Evolutionary conservation across 257 asterid genomes (phyloP).

Genomic region (Solanum pinnatisectum): DNA sequence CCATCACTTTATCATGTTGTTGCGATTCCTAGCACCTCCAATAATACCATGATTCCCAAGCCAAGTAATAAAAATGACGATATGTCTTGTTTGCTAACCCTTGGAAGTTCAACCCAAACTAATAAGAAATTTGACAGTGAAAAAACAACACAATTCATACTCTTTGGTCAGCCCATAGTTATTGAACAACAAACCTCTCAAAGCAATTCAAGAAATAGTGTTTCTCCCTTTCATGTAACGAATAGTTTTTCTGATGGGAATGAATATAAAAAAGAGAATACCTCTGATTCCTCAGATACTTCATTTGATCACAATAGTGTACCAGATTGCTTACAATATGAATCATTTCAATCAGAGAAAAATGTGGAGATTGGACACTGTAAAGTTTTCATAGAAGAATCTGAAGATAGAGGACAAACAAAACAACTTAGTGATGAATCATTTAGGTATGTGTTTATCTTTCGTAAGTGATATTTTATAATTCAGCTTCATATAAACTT

Average conservation of each 20-base stretch:
- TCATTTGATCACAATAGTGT: conserved; percentile 20
- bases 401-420: conserved; percentile 59
- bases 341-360: conserved; percentile 25
- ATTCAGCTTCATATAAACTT: background rate
- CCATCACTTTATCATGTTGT: conserved; percentile 20
- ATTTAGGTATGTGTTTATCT: too few species aligned
- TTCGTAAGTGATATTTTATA: too few species aligned
- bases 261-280: conserved; percentile 23
- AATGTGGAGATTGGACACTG: conserved; percentile 48
- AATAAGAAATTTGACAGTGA: conserved; percentile 7
- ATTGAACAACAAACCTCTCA: conserved; percentile 47
- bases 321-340: conserved; percentile 21
- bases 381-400: conserved; percentile 71
- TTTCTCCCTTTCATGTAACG: conserved; percentile 19
- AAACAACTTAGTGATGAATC: too few species aligned
- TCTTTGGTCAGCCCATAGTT: conserved; percentile 60
- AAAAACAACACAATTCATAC: conserved; percentile 42
- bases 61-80: conserved; percentile 16
- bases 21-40: conserved; percentile 11
- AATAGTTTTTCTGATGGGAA: conserved; percentile 36
- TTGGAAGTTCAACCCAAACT: conserved; percentile 33
- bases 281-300: conserved; percentile 38
- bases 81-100: conserved; percentile 48
- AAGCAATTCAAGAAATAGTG: conserved; percentile 33
- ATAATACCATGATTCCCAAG: conserved; percentile 11